Evolutionary conservation across 179 eudicot genomes (phyloP), one percentile per base, ranked within the genome.

Genomic region (Sideroxylon spinosum): DNA sequence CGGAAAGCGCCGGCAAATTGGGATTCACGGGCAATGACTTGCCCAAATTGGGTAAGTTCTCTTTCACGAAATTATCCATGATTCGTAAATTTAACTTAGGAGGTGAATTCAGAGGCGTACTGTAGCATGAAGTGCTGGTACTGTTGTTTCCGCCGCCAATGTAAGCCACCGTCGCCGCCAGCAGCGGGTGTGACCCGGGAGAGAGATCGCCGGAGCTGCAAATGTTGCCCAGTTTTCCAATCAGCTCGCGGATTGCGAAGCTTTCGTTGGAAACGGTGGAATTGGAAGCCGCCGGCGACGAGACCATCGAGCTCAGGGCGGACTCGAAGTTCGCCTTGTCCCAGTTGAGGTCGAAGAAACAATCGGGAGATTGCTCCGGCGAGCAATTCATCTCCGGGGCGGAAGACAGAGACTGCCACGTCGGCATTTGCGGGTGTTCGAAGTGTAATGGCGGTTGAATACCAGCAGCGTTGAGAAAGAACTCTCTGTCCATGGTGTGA

Each of bases 281-380:
- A 32, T 73, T 82, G 4, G 93, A 79, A 56, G 85, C 88, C 0
- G 77, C 84, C 0, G 96, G 88, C 73, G 96, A 89, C 11, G 98
- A 86, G n/a, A 88, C 90, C 81, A 93, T 86, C 5, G 98, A 91
- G 79, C 87, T 90, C 23, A 91, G 77, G 32, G 89, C 78, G 0
- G 96, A 88, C 61, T 88, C 97, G 10, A 90, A 88, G 76, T 80
- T 81, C 7, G 79, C 22, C 32, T 67, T 79, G 19, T 81, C 76
- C 23, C 60, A 78, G 20, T n/a, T 81, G 28, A 81, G 48, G 29
- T 50, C 57, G 37, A 84, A 19, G 53, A 90, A 87, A 74, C 81
- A 79, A 68, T 81, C 83, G 16, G 79, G 78, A 52, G 86, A 62
- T 52, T 86, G 88, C 29, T 74, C 81, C 20, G 85, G 9, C 11